Conservation (phyloP, 2,329 filamentous ascomycete species). For the Fusarium dlaminii region DNA sequence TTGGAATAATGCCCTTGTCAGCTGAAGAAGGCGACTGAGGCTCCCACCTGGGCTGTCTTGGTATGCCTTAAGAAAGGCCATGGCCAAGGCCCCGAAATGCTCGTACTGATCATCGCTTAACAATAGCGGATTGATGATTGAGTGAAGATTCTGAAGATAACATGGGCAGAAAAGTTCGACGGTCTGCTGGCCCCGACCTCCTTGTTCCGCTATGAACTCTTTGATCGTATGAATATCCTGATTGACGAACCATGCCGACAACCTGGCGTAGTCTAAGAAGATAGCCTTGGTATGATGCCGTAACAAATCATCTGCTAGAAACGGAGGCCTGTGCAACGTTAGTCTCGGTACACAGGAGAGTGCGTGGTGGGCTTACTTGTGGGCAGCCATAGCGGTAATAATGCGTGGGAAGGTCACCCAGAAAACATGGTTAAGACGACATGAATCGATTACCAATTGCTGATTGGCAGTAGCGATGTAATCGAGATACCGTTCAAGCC, state of each 20-base stretch:
- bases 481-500: conserved; percentile 60
- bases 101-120: conserved; percentile 22
- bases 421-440: conserved; percentile 56
- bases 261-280: conserved; percentile 55
- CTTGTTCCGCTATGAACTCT: conserved; percentile 20
- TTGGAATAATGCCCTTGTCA: conserved; percentile 53
- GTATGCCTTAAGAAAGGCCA: conserved; percentile 55
- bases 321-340: conserved; percentile 38
- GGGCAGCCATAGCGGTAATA: conserved; percentile 47
- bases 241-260: conserved; percentile 62
- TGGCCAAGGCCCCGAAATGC: conserved; percentile 10
- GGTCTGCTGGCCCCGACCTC: conserved; percentile 13
- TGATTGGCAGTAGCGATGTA: conserved; percentile 50
- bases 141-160: conserved; percentile 58
- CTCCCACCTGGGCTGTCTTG: conserved; percentile 53
- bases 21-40: conserved; percentile 53
- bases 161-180: conserved; percentile 42
- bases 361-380: conserved; percentile 51
- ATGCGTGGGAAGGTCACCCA: conserved; percentile 64
- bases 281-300: conserved; percentile 47
- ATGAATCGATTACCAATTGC: conserved; percentile 54
- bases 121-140: conserved; percentile 35
- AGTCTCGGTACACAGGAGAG: background rate
- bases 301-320: conserved; percentile 40
- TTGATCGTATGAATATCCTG: conserved; percentile 53